Base-by-base conservation (phyloP, 257 asterid genomes). In the Solanum dulcamara region DNA sequence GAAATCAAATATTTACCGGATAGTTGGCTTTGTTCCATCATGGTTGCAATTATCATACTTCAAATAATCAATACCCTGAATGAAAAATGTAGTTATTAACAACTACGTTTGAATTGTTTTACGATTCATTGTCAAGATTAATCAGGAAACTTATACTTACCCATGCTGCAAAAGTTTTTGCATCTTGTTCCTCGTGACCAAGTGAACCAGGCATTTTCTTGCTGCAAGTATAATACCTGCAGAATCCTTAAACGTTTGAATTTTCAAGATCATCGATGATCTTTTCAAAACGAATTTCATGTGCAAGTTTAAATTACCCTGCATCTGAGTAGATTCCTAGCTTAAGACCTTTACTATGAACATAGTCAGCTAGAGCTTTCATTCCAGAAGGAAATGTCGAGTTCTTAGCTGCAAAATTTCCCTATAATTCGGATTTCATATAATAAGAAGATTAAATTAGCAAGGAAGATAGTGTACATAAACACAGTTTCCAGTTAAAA, bases 311-410 rank as follows among this genome's bases (percentile, higher is more conserved):
- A 17, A 80, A 48, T 77, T 93, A 96, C 98, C 99, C 99, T 42
- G 99, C 98, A 88, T 95, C 98, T 0, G 97, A 91, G 92, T 96
- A 96, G 81, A 96, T 94, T 86, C 98, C 99, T 68, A 94, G 85
- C 93, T 91, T 94, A 74, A 96, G 99, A 32, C 98, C 98, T 91
- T 91, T 96, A 92, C 93, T 88, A 83, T 96, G 98, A 51, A 96
- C 97, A 82, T 94, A 96, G 83, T 94, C 97, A 1, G 99, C 97
- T 83, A 96, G 86, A 64, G 98, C 98, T 91, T 96, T 94, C 7
- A 96, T 93, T 26, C 99, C 99, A 22, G 98, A 93, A n/a, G 99
- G 99, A 83, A 94, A 96, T 71, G 96, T 94, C 40, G 92, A 85
- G 0, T 92, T 94, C 82, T 90, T 95, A 10, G 99, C 91, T 84